phyloP scores from a whole-genome alignment of 208 protist genomes.

The Angomonas deanei region DNA sequence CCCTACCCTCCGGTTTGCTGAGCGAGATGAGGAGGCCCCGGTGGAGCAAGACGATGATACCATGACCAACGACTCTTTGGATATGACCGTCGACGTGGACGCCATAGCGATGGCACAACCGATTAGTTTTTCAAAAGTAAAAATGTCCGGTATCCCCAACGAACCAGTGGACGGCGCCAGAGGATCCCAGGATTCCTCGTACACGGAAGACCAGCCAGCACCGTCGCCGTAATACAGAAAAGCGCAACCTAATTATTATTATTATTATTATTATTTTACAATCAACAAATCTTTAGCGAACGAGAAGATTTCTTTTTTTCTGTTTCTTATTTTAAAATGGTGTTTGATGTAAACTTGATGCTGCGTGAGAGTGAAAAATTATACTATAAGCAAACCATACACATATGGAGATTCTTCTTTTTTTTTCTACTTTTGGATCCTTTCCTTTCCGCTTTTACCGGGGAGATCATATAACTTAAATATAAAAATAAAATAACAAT shows the following conservation, averaged over 20 bases:
- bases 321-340: slow-evolving; percentile 6
- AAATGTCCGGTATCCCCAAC: not conserved
- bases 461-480: too few relatives aligned
- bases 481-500: too few relatives aligned
- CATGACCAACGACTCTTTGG: not conserved
- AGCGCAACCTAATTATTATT: not conserved
- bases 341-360: too few relatives aligned
- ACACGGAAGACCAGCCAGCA: not conserved
- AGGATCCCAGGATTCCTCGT: not conserved
- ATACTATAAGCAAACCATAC: too few relatives aligned
- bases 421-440: slow-evolving; percentile 4
- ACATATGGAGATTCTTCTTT: not conserved
- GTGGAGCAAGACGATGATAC: not conserved
- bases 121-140: slow-evolving; percentile 1
- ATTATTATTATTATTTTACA: slow-evolving; percentile 9
- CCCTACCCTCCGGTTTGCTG: not conserved
- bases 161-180: not conserved
- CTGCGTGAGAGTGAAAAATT: too few relatives aligned
- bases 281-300: not conserved
- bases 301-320: slow-evolving; percentile 8
- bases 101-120: not conserved
- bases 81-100: slow-evolving; percentile 1
- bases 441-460: not conserved
- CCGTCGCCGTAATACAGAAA: not conserved
- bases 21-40: not conserved